Base-by-base conservation (phyloP, 2,329 filamentous ascomycete species). In the Alternaria infectoria region DNA sequence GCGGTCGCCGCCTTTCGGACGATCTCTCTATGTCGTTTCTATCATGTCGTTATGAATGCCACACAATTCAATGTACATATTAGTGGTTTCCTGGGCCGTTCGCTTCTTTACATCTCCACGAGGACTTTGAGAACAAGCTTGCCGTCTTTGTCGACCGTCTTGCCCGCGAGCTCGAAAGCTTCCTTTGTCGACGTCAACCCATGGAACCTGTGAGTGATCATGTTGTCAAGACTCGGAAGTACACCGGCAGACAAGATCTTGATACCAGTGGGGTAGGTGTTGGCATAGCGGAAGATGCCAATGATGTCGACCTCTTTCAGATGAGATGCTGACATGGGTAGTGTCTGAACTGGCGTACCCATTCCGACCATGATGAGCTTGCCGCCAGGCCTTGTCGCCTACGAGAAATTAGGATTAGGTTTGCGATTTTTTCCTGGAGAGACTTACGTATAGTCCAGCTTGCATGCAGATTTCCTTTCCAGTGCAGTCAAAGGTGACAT, bases 281-380 rank as follows among this genome's bases (percentile, higher is more conserved):
- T 81, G 70, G 85, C 84, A 62, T 87, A 87, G 47, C 86, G 79
- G 75, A 87, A 86, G 7, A 87, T 85, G n/a, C 86, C 86, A 52
- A 87, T 83, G 46, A 87, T 82, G 71, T 87, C 86, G 7, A 87
- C 84, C 73, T 87, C 86, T 32, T 85, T 82, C 64, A 87, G 68
- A 28, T 86, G 85, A n/a, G 86, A 84, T 1, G 84, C 83, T 7
- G 84, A 85, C 69, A 87, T 81, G 3, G 84, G 86, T 6, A 87
- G 74, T 5, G 84, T 86, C 69, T 86, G 85, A 19, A 85, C 80
- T 3, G 85, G 85, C 13, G 85, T 85, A 1, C 86, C 86, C 86
- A 87, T 87, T 7, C 86, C 86, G 44, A 87, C 84, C 77, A 86
- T 85, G 54, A 86, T 80, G 30, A 87, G 76, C 49, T 84, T 82